Conservation (phyloP, 176 grass and related monocot species). For the Aegilops longissima region DNA sequence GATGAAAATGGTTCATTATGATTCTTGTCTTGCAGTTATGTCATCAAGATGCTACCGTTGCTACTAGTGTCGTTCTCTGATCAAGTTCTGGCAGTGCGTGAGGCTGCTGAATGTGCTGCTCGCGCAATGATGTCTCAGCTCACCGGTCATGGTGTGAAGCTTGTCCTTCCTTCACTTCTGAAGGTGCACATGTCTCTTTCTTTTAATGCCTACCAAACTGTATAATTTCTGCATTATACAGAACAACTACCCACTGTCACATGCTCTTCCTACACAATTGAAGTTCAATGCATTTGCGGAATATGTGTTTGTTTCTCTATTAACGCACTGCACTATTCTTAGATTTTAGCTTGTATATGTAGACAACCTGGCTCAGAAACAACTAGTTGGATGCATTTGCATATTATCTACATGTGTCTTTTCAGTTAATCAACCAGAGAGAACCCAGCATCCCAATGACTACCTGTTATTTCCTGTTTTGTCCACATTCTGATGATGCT, state of each 20-base stretch:
- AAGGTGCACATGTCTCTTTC: conserved; percentile 56
- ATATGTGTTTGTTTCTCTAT: not conserved
- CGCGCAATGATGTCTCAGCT: conserved; percentile 98
- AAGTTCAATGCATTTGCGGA: not conserved
- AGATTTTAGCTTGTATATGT: conserved; percentile 8
- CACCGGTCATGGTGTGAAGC: conserved; percentile 96
- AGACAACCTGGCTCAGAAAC: not conserved
- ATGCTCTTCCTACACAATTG: not conserved
- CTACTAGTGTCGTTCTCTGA: conserved; percentile 96
- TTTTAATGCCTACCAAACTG: not conserved
- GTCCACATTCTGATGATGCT: not conserved
- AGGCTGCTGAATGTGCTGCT: conserved; percentile 98
- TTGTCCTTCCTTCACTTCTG: conserved; percentile 94
- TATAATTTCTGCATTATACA: not conserved
- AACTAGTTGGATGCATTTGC: not conserved
- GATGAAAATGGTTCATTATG: conserved; percentile 24
- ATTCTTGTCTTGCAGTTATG: conserved; percentile 76
- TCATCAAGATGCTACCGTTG: conserved; percentile 95
- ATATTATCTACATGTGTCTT: not conserved
- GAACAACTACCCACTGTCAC: not conserved
- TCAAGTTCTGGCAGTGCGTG: conserved; percentile 96
- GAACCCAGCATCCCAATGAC: not conserved
- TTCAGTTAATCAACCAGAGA: conserved; percentile 9
- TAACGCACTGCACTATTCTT: not conserved
- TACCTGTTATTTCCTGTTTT: not conserved